Base-by-base conservation (phyloP, 768 basidiomycete genomes). In the Auricularia heimuer region DNA sequence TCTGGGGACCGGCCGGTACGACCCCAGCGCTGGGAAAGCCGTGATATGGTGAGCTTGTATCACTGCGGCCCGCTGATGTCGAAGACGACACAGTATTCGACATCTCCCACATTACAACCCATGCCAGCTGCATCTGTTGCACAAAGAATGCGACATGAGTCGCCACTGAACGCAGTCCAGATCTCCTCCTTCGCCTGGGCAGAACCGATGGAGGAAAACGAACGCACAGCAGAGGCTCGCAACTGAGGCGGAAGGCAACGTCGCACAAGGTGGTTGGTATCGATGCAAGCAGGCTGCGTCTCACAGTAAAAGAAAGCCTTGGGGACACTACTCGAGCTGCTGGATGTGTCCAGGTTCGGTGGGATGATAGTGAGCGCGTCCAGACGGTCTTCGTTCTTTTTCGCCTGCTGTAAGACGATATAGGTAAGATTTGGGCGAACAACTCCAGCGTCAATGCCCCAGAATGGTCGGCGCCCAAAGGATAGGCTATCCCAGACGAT, bases 401-500 rank as follows among this genome's bases (percentile, higher is more conserved):
- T 69, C 29, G 44, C 14, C 51, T 70, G 64, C 3, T 54, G 42
- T 4, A 65, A 64, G 45, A 67, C 69, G 34, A 64, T 47, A 36
- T 67, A 72, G 33, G 67, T 63, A 24, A 75, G 73, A 63, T 75
- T 75, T 0, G 69, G 63, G 3, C 72, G 65, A 56, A 70, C 71
- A 3, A 62, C 64, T 0, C 75, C 73, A 3, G 72, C 71, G 54
- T 75, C 74, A 14, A 75, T 62, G 2, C 74, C 75, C 75, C 75
- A 76, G 68, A 75, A 76, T 12, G 73, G 73, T 14, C 73, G 69
- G 63, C 68, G 51, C 1, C 75, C 75, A 65, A 70, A 75, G 7
- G 65, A 65, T 0, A 76, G 67, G 1, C 69, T 65, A 1, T 34
- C 36, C 73, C 73, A 76, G 10, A 74, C 70, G 3, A 69, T 37